Conservation (phyloP, 129 eudicot genomes). For the Gnaphalium uliginosum region DNA sequence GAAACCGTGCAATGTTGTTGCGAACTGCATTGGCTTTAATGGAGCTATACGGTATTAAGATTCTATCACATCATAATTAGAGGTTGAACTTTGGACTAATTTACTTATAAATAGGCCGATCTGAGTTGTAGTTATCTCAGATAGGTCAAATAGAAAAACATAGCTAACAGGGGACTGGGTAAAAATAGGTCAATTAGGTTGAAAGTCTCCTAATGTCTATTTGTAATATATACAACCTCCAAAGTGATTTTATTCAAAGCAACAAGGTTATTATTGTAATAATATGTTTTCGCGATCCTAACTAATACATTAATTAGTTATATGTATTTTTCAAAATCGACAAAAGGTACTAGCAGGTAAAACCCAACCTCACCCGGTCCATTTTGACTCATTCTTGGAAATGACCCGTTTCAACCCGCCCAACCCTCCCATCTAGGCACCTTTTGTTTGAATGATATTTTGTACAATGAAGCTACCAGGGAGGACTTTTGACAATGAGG, state of each 20-base stretch:
- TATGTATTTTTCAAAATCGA: background rate
- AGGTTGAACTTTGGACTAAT: background rate
- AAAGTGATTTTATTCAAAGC: background rate
- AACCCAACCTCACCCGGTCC: background rate
- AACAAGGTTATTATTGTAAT: background rate
- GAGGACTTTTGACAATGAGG: background rate
- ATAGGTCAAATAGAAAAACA: background rate
- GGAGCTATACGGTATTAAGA: constrained; percentile 85
- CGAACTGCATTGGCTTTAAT: constrained; percentile 94
- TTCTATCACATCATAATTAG: constrained; percentile 1
- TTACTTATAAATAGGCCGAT: constrained; percentile 5
- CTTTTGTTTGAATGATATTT: constrained; percentile 5
- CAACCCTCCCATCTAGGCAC: background rate
- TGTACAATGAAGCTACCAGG: background rate
- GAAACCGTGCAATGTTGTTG: constrained; percentile 95
- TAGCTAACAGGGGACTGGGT: constrained; percentile 6
- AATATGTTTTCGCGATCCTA: background rate
- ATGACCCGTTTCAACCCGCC: background rate
- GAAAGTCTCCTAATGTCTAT: background rate
- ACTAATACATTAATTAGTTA: background rate
- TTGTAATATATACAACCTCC: background rate
- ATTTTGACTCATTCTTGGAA: background rate
- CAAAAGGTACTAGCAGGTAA: background rate
- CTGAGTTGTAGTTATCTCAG: constrained; percentile 9
- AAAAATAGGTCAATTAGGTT: background rate